phyloP scores from a whole-genome alignment of 441 rosid genomes.

The Erodium texanum region DNA sequence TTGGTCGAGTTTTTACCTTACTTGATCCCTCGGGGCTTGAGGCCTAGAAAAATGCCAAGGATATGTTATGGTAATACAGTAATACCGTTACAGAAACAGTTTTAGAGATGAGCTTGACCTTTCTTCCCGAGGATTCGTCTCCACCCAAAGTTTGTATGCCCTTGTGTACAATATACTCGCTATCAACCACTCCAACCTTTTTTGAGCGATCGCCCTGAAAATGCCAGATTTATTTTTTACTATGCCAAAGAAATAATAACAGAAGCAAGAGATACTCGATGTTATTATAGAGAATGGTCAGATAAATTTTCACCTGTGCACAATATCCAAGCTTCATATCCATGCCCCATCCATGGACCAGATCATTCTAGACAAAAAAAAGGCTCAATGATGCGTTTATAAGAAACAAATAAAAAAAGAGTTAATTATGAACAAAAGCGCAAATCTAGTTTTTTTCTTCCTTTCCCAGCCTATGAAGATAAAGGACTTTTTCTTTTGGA shows the following conservation, averaged over 20 bases:
- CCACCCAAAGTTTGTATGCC: constrained; percentile 73
- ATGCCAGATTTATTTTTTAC: not conserved
- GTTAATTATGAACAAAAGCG: not conserved
- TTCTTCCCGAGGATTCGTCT: not conserved
- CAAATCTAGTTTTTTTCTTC: not conserved
- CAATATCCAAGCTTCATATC: constrained; percentile 96
- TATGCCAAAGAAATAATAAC: not conserved
- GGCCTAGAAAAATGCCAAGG: not conserved
- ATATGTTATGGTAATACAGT: not conserved
- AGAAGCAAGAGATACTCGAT: not conserved
- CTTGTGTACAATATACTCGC: constrained; percentile 73
- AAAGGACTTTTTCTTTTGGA: not conserved
- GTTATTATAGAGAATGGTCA: too few relatives aligned
- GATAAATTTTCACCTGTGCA: constrained; percentile 51
- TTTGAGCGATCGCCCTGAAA: constrained; percentile 73
- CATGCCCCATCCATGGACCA: constrained; percentile 96
- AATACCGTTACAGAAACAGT: not conserved
- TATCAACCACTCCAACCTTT: constrained; percentile 80
- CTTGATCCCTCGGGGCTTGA: not conserved
- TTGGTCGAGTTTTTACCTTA: not conserved
- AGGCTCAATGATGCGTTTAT: too few relatives aligned
- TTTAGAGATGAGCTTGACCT: not conserved
- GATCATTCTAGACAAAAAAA: constrained; percentile 57
- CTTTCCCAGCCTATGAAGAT: not conserved
- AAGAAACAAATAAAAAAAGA: too few relatives aligned